Evolutionary conservation across 129 eudicot genomes (phyloP).

Genomic region (Rutidosis leptorrhynchoides): DNA sequence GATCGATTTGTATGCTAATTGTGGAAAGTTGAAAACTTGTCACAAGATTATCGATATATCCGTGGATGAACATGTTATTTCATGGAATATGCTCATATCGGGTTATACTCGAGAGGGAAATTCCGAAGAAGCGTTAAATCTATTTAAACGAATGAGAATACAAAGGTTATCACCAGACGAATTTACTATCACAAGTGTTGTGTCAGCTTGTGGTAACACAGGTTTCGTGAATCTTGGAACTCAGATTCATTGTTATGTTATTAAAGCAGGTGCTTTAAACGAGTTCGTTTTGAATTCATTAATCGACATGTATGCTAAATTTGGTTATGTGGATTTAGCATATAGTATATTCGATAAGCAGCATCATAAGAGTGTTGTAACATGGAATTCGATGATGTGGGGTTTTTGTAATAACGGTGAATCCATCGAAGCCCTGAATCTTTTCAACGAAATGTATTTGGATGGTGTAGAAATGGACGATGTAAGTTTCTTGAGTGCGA

Average conservation of each 20-base stretch:
- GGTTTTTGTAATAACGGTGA: conserved; percentile 60
- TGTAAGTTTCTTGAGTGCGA: conserved; percentile 57
- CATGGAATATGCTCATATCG: conserved; percentile 75
- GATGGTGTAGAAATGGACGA: conserved; percentile 53
- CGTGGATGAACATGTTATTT: conserved; percentile 37
- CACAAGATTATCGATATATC: conserved; percentile 39
- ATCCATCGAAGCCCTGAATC: conserved; percentile 42
- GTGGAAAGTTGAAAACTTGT: conserved; percentile 41
- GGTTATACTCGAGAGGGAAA: conserved; percentile 49
- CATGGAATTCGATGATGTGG: conserved; percentile 83
- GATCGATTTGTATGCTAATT: conserved; percentile 64
- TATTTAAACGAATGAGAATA: conserved; percentile 47
- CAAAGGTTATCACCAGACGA: conserved; percentile 49
- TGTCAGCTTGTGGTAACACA: conserved; percentile 55
- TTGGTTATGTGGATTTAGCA: conserved; percentile 49
- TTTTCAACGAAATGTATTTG: conserved; percentile 52
- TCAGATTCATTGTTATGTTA: conserved; percentile 50
- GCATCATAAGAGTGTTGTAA: conserved; percentile 41
- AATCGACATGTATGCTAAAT: conserved; percentile 69
- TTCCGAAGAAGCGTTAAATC: conserved; percentile 44
- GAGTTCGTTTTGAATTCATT: conserved; percentile 71
- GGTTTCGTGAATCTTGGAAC: conserved; percentile 42
- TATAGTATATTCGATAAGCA: conserved; percentile 37
- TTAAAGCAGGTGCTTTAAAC: conserved; percentile 40
- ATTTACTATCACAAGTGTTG: conserved; percentile 54